Percentiles rank a stretch among this genome's conserved stretches.
Conservation (phyloP, 176 grass and related monocot genomes). For the Tillandsia fasciculata region DNA sequence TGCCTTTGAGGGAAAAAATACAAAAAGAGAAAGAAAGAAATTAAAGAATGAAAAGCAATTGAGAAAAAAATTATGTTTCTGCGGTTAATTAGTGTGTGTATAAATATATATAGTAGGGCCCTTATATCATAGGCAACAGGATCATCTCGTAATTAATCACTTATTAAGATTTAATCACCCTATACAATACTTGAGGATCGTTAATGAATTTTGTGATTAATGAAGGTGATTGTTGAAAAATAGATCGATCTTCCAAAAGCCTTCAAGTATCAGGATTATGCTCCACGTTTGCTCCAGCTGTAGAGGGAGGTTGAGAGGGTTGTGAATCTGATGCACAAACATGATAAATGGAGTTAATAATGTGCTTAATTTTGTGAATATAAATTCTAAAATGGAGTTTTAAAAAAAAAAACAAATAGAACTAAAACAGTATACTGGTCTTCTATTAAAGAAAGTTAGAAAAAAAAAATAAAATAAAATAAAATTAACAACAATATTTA, state of each 20-base stretch:
- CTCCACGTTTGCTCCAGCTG: slow-evolving; percentile 17
- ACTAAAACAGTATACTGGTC: too few species aligned
- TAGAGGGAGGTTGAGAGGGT: slow-evolving; percentile 25
- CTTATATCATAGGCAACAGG: background rate
- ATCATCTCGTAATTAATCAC: slow-evolving; percentile 24
- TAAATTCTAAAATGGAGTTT: background rate
- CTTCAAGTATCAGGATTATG: slow-evolving; percentile 22
- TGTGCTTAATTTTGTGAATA: background rate
- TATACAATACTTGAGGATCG: background rate
- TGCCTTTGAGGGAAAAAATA: too few species aligned
- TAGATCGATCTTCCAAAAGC: slow-evolving; percentile 8
- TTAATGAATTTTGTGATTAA: background rate
- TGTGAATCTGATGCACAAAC: slow-evolving; percentile 35
- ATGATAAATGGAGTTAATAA: background rate
- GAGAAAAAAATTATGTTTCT: slow-evolving; percentile 55
- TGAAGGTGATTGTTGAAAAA: background rate
- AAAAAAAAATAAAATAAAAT: too few species aligned
- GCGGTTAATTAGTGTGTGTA: slow-evolving; percentile 32
- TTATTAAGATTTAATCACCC: background rate
- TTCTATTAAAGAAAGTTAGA: too few species aligned
- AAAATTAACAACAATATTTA: too few species aligned
- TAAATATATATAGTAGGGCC: background rate
- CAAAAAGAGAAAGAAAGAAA: slow-evolving; percentile 17
- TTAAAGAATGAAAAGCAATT: slow-evolving; percentile 43
- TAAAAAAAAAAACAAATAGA: too few species aligned